Conservation (phyloP, 2,329 filamentous ascomycete species). For the Claviceps pusilla region DNA sequence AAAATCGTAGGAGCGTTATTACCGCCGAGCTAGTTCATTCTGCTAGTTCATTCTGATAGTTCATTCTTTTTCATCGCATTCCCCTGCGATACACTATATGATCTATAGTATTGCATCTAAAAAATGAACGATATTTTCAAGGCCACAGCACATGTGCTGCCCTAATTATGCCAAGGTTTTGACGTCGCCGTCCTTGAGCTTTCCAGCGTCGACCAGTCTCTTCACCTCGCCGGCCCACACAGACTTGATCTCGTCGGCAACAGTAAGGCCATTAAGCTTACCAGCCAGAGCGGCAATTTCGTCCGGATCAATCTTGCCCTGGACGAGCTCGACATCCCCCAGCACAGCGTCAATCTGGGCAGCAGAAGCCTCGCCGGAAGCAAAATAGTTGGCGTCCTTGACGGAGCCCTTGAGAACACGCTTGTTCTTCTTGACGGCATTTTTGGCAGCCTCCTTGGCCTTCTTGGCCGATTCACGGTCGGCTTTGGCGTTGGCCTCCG, state of each 20-base stretch:
- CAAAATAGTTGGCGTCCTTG: conserved; percentile 98
- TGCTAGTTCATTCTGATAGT: too few species aligned
- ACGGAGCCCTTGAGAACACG: conserved; percentile 83
- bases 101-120: neutral
- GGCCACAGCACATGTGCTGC: too few species aligned
- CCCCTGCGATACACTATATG: neutral
- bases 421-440: conserved; percentile 99
- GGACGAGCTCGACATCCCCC: conserved; percentile 71
- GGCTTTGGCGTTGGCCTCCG: conserved; percentile 73
- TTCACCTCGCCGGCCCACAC: conserved; percentile 68
- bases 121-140: neutral
- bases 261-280: conserved; percentile 67
- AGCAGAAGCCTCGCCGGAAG: conserved; percentile 52
- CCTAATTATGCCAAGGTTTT: conserved; percentile 42
- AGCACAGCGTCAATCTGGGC: conserved; percentile 70
- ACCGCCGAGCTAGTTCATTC: too few species aligned
- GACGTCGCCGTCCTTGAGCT: conserved; percentile 69
- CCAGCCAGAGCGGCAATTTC: conserved; percentile 72
- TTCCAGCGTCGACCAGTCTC: conserved; percentile 65
- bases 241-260: conserved; percentile 69
- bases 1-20: too few species aligned
- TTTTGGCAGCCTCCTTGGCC: conserved; percentile 96
- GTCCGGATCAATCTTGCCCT: conserved; percentile 77
- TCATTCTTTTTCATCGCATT: too few species aligned
- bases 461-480: conserved; percentile 80